Evolutionary conservation across 345 rosid species (phyloP).

Genomic region (Eucalyptus dawsonii): DNA sequence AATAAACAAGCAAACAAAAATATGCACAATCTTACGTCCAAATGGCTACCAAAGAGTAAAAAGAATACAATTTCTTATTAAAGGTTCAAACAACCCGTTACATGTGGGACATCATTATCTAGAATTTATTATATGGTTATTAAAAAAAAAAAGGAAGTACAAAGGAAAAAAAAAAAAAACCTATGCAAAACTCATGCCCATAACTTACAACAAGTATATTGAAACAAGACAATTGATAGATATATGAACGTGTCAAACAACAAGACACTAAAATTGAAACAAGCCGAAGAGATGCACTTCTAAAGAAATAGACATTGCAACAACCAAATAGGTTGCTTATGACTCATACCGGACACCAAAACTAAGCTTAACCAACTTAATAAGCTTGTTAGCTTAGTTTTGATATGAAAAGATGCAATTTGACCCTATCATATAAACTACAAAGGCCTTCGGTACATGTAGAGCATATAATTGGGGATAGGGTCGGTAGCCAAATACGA

Average conservation of each 20-base stretch:
- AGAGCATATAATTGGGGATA: neutral
- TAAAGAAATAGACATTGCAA: neutral
- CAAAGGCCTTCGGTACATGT: neutral
- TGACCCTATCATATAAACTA: neutral
- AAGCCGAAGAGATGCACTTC: neutral
- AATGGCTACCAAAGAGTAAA: too few species aligned
- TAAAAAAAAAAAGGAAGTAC: too few species aligned
- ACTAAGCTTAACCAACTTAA: neutral
- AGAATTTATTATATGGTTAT: too few species aligned
- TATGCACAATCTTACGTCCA: too few species aligned
- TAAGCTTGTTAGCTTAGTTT: neutral
- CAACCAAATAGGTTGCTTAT: neutral
- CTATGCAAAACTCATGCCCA: neutral
- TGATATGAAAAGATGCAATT: neutral
- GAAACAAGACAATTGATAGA: slow-evolving; percentile 56
- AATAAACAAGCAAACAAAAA: too few species aligned
- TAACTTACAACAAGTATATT: neutral
- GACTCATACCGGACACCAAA: neutral
- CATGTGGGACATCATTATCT: too few species aligned
- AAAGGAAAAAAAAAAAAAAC: too few species aligned
- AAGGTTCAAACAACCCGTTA: too few species aligned
- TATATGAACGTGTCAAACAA: slow-evolving; percentile 43
- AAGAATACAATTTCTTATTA: too few species aligned
- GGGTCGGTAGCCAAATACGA: neutral
- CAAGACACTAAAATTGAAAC: too few species aligned